A percentile compares a stretch with the other conserved stretches of the same genome.
Conservation (phyloP, 306 rosid genomes). For the Lupinus albus region DNA sequence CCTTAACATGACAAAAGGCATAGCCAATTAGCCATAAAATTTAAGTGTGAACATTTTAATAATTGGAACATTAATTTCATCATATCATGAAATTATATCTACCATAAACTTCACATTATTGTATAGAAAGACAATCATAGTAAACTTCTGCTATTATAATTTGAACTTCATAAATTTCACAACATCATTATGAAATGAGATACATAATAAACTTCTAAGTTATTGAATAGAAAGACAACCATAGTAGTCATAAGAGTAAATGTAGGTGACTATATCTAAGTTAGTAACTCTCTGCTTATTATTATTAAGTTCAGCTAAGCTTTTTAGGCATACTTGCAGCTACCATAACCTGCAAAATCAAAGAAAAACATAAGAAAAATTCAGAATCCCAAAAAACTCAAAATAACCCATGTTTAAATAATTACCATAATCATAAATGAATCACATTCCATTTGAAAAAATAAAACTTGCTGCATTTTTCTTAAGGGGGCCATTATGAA, state of each 20-base stretch:
- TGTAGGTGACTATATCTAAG: neutral
- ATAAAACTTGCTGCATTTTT: no score
- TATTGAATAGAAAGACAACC: no score
- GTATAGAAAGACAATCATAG: neutral
- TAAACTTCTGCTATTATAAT: neutral
- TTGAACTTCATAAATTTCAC: neutral
- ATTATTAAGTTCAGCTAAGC: neutral
- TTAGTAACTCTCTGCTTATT: neutral
- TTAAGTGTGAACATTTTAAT: no score
- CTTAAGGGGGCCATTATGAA: neutral
- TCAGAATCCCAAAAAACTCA: constrained; percentile 15
- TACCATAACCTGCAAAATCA: constrained; percentile 35
- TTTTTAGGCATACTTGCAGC: constrained; percentile 35
- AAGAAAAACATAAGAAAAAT: neutral
- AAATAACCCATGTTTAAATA: neutral
- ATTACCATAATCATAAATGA: neutral
- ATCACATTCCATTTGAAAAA: neutral
- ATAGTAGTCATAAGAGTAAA: no score
- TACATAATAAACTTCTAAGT: no score
- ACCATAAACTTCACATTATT: neutral
- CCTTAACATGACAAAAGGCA: no score
- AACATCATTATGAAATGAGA: no score
- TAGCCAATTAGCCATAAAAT: no score
- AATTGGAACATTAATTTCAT: neutral
- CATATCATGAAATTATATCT: neutral